Base-by-base conservation (phyloP, 495 filamentous ascomycete genomes). In the Aspergillus incahuasiensis region DNA sequence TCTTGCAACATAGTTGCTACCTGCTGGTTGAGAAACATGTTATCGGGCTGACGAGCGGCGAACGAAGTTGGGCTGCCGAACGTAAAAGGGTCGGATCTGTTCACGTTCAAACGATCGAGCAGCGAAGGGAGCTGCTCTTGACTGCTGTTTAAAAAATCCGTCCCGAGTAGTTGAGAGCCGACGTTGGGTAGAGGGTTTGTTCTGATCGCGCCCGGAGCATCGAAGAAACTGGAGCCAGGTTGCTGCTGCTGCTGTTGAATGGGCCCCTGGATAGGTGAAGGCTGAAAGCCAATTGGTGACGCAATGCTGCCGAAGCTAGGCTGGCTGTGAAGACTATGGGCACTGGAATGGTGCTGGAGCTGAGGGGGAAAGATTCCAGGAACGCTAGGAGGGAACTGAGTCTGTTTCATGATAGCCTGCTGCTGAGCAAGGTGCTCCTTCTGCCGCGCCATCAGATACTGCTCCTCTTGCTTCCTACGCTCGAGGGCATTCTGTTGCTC, bases 401-500 rank as follows among this genome's bases (percentile, higher is more conserved):
- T 84, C 69, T 88, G 84, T 67, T 89, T 88, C 67, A 87, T 85
- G 54, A 88, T 79, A 13, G 88, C 82, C 59, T 92, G 88, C 62
- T 94, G 89, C 58, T 91, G 92, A 35, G 87, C 86, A n/a, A 95
- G 79, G 65, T 89, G 87, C 66, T 98, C 94, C 55, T 96, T 88
- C 68, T 97, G 92, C 9, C 92, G 84, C 16, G 94, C 94, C 82
- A 97, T 91, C 19, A 95, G 76, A 69, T 96, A 95, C 63, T 98
- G 94, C 65, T 98, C 94, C 65, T 98, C 94, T 67, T 98, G 94
- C 77, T 98, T 98, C 20, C 95, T 81, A 39, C 94, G 81, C 68
- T 98, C 94, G 9, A 98, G 76, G 15, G 94, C 92, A 69, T 98
- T 98, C 63, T 98, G 94, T 72, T 98, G 94, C 61, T 96, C 91